phyloP scores from a whole-genome alignment of 1,139 yeast species.

The Kodamaea suecica region DNA sequence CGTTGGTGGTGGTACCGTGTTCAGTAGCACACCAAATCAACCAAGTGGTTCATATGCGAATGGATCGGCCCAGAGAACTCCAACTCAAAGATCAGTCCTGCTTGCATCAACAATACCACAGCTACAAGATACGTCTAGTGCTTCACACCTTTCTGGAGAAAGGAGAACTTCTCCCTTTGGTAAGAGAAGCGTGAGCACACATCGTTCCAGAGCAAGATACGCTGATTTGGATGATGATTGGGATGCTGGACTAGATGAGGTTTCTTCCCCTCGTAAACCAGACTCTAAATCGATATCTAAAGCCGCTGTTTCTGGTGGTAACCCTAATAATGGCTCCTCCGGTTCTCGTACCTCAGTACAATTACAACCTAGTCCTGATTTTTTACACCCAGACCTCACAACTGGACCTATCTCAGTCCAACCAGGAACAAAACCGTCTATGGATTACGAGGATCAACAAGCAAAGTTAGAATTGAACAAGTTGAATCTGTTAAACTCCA shows the following conservation, averaged over 20 bases:
- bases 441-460: slow-evolving; percentile 29
- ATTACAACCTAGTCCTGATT: not conserved
- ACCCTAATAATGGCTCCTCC: not conserved
- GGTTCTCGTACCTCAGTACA: not conserved
- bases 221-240: slow-evolving; percentile 84
- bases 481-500: slow-evolving; percentile 55
- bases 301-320: not conserved
- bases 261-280: slow-evolving; percentile 5
- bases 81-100: slow-evolving; percentile 24
- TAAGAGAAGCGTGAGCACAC: slow-evolving; percentile 9
- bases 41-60: not conserved
- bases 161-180: slow-evolving; percentile 9
- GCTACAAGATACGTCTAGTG: slow-evolving; percentile 8
- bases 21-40: slow-evolving; percentile 13
- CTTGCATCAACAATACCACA: slow-evolving; percentile 19
- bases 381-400: slow-evolving; percentile 4
- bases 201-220: slow-evolving; percentile 27
- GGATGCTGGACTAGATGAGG: slow-evolving; percentile 79
- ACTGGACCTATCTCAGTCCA: slow-evolving; percentile 2
- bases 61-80: slow-evolving; percentile 18
- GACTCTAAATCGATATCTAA: not conserved
- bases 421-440: slow-evolving; percentile 19
- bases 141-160: not conserved
- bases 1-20: slow-evolving; percentile 8
- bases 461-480: slow-evolving; percentile 50